phyloP scores from a whole-genome alignment of 371 early-diverging fungal genomes.

The Mortierella sp. region DNA sequence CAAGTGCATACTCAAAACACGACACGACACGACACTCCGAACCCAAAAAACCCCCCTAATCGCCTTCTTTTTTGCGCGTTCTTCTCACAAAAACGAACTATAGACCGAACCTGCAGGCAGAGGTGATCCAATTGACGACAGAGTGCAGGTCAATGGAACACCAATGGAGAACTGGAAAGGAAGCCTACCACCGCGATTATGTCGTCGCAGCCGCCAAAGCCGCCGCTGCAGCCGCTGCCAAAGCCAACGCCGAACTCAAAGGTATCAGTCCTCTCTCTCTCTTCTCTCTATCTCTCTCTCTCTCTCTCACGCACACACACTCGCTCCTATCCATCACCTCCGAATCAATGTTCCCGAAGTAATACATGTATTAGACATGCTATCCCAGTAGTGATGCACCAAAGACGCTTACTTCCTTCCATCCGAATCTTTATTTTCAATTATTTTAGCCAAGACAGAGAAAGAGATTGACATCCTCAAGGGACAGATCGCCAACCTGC shows the following conservation, averaged over 20 bases:
- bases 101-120: constrained; percentile 22
- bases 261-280: constrained; percentile 9
- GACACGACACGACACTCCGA: background rate
- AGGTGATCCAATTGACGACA: constrained; percentile 20
- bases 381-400: background rate
- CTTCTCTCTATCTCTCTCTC: background rate
- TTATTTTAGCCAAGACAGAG: constrained; percentile 20
- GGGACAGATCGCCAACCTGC: constrained; percentile 30
- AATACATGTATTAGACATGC: background rate
- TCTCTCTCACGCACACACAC: background rate
- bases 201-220: constrained; percentile 22
- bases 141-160: constrained; percentile 26
- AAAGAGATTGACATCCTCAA: constrained; percentile 22
- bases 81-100: background rate
- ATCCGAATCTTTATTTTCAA: background rate
- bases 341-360: background rate
- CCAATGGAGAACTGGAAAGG: constrained; percentile 32
- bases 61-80: no score
- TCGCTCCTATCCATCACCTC: background rate
- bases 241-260: constrained; percentile 26
- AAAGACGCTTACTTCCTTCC: background rate
- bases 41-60: background rate
- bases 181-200: constrained; percentile 30
- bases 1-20: background rate
- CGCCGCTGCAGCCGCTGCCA: constrained; percentile 16